Conservation (phyloP, 2,329 filamentous ascomycete genomes). For the Aspergillus udagawae region DNA sequence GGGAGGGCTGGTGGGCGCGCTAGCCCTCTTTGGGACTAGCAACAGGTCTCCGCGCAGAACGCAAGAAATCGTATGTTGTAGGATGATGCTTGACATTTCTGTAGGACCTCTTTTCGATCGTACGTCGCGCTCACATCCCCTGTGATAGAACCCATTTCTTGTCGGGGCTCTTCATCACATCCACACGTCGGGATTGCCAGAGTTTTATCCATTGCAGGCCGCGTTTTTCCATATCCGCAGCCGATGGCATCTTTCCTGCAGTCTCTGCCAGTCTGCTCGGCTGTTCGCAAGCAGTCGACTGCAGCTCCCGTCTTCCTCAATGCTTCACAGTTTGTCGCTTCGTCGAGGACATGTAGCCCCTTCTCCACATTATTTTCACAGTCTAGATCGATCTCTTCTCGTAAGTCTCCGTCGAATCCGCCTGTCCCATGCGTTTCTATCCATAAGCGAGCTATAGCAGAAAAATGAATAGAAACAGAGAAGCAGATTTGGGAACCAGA, state of each 20-base stretch:
- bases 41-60: slow-evolving; percentile 20
- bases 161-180: neutral
- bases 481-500: neutral
- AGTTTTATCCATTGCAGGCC: slow-evolving; percentile 4
- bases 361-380: slow-evolving; percentile 27
- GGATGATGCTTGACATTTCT: slow-evolving; percentile 5
- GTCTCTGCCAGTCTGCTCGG: slow-evolving; percentile 28
- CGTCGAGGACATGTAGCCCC: slow-evolving; percentile 26
- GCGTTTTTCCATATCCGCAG: slow-evolving; percentile 1
- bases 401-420: slow-evolving; percentile 25
- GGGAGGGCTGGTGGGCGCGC: slow-evolving; percentile 27
- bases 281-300: slow-evolving; percentile 33
- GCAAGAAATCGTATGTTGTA: slow-evolving; percentile 19
- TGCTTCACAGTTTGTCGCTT: slow-evolving; percentile 24
- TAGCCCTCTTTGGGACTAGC: slow-evolving; percentile 27
- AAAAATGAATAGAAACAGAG: neutral
- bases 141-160: neutral
- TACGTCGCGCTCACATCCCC: slow-evolving; percentile 1
- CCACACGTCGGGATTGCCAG: slow-evolving; percentile 5
- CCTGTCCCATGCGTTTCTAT: slow-evolving; percentile 2
- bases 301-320: slow-evolving; percentile 25
- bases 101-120: slow-evolving; percentile 3
- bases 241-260: slow-evolving; percentile 30
- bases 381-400: slow-evolving; percentile 22
- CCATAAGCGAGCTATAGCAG: neutral